These are phyloP conservation scores for Podila horticola DNA, from an alignment of 192 early-diverging fungal species.

Conservation along the genomic window DNA sequence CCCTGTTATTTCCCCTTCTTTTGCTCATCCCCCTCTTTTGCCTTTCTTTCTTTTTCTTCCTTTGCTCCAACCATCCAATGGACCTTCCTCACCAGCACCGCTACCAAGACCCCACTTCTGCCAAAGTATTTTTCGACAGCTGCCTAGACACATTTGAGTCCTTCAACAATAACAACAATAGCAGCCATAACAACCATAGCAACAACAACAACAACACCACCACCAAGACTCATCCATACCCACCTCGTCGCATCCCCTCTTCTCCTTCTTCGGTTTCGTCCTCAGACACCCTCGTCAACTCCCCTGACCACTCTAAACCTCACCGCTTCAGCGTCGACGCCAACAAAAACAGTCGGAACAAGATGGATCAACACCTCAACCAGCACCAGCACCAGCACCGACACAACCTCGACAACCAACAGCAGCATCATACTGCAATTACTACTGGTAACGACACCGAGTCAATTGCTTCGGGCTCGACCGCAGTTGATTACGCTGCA, in stretches of 20 bases:
- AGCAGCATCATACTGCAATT: conserved; percentile 8
- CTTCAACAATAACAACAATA: background rate
- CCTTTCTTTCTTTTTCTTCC: background rate
- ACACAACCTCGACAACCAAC: background rate
- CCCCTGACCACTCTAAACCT: background rate
- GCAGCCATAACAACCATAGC: no score
- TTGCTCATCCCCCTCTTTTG: background rate
- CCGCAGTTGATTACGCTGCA: conserved; percentile 25
- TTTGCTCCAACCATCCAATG: conserved; percentile 12
- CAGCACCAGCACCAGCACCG: conserved; percentile 13
- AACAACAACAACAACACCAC: background rate
- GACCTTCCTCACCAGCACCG: conserved; percentile 44
- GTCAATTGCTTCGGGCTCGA: conserved; percentile 27
- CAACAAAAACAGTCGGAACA: conserved; percentile 1
- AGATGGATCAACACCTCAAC: conserved; percentile 4
- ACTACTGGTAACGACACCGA: conserved; percentile 10
- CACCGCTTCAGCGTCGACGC: background rate
- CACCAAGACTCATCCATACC: conserved; percentile 1
- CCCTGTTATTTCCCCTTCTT: background rate
- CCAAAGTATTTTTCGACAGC: conserved; percentile 39
- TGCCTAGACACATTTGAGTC: conserved; percentile 40
- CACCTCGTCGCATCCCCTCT: background rate
- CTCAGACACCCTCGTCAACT: conserved; percentile 16
- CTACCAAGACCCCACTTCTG: conserved; percentile 41
- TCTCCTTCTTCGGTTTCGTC: conserved; percentile 10